These are phyloP conservation scores for Fusarium liriodendri DNA, from an alignment of 2,329 filamentous ascomycete genomes.

Conservation along the genomic window DNA sequence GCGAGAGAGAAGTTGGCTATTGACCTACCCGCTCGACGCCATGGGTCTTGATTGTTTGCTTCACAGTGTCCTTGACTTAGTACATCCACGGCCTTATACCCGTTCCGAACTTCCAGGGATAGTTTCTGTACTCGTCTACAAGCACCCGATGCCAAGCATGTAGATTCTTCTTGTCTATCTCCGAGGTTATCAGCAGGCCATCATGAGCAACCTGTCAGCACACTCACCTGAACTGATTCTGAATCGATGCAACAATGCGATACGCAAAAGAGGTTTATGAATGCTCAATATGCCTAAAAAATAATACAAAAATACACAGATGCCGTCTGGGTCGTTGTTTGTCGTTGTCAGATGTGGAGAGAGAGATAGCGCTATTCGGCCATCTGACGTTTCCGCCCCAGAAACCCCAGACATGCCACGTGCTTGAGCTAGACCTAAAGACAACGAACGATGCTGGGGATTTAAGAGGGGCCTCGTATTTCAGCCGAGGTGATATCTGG, in stretches of 20 bases:
- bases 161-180: not conserved
- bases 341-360: conserved; percentile 12
- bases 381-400: conserved; percentile 13
- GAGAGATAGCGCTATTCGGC: conserved; percentile 5
- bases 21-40: conserved; percentile 26
- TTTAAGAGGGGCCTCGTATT: conserved; percentile 12
- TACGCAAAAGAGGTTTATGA: not conserved
- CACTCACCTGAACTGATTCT: not conserved
- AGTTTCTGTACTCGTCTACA: not conserved
- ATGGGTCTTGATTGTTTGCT: conserved; percentile 27
- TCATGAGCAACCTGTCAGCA: not conserved
- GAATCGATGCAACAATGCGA: not conserved
- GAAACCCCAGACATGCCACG: conserved; percentile 18
- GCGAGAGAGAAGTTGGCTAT: not conserved
- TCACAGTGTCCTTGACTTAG: not conserved
- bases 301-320: not conserved
- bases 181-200: not conserved
- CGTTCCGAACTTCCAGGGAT: not conserved
- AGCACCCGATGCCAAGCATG: not conserved
- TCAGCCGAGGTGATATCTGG: not conserved
- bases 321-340: not conserved
- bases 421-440: conserved; percentile 10
- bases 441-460: conserved; percentile 1
- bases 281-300: not conserved
- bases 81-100: not conserved